Evolutionary conservation across 192 early-diverging fungal species (phyloP).

Genomic region (Umbelopsis isabellina): DNA sequence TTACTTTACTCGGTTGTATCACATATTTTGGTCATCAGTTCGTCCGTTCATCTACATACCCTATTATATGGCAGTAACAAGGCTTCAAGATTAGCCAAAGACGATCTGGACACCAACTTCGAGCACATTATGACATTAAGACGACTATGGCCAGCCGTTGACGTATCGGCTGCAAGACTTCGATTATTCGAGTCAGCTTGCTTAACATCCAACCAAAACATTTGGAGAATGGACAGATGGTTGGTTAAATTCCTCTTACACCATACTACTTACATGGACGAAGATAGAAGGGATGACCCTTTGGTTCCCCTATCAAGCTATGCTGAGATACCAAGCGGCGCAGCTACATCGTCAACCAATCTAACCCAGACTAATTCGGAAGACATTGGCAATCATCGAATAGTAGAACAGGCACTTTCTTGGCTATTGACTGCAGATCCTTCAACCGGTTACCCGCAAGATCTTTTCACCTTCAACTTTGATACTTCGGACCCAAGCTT

Average conservation of each 20-base stretch:
- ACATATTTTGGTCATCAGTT: slow-evolving; percentile 21
- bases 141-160: slow-evolving; percentile 16
- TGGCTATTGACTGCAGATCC: slow-evolving; percentile 21
- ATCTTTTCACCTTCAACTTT: slow-evolving; percentile 8
- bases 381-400: slow-evolving; percentile 3
- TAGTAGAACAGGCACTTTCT: slow-evolving; percentile 23
- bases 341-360: neutral
- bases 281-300: slow-evolving; percentile 15
- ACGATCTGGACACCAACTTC: slow-evolving; percentile 20
- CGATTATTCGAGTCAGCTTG: slow-evolving; percentile 18
- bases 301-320: neutral
- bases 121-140: slow-evolving; percentile 22
- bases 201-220: slow-evolving; percentile 20
- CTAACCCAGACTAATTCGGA: neutral
- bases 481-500: neutral
- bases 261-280: slow-evolving; percentile 21
- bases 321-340: neutral
- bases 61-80: slow-evolving; percentile 7
- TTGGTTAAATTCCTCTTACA: slow-evolving; percentile 15
- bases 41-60: slow-evolving; percentile 19
- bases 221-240: slow-evolving; percentile 20
- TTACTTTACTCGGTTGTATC: slow-evolving; percentile 4
- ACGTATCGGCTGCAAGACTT: slow-evolving; percentile 19
- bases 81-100: slow-evolving; percentile 10
- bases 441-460: slow-evolving; percentile 13